Base-by-base conservation (phyloP, 495 filamentous ascomycete genomes). In the Chaetomidium leptoderma region DNA sequence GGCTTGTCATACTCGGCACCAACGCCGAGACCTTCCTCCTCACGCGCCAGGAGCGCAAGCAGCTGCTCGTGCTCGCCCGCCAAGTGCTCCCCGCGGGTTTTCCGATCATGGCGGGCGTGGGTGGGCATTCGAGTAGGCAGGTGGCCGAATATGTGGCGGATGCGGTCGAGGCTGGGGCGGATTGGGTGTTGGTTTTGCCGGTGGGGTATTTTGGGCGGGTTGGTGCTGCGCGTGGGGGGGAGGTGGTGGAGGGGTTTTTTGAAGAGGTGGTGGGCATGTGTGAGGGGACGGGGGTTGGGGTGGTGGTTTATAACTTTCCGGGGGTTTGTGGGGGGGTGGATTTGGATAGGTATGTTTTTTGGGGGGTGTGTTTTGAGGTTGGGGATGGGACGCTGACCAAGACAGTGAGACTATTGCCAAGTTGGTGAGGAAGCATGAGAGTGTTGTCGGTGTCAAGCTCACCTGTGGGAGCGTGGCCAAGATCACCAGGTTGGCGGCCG, bases 291-390 rank as follows among this genome's bases (percentile, higher is more conserved):
- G 70, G 78, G 7, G 64, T 88, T 11, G 84, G 83, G 0, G 76
- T 88, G 37, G 76, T 90, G 6, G 62, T 89, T 6, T 88, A 89
- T 65, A 88, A 89, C 63, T 88, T 88, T 72, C 86, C 86, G 0
- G 84, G 77, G 5, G 85, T 88, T 13, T 86, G 83, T 67, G 89
- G 88, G 58, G 86, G 86, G 13, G 72, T 90, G 0, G 86, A 90
- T 58, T 63, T 89, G 30, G 83, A 86, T 32, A 53, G 55, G 55
- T 57, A 24, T 7, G 55, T 50, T 24, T 49, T 8, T 44, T 21
- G 3, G 13, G 27, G 10, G 6, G n/a, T 46, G 16, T 33, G 11
- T 55, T 26, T 43, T 43, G 17, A 2, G n/a, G 9, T 19, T 45
- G 27, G 6, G 19, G 0, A 32, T 9, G 6, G 29, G 16, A 16